Percentiles rank a stretch among this genome's conserved stretches.
Evolutionary conservation across 2,329 filamentous ascomycete species (phyloP).

Genomic region (Colletotrichum tamarilloi): DNA sequence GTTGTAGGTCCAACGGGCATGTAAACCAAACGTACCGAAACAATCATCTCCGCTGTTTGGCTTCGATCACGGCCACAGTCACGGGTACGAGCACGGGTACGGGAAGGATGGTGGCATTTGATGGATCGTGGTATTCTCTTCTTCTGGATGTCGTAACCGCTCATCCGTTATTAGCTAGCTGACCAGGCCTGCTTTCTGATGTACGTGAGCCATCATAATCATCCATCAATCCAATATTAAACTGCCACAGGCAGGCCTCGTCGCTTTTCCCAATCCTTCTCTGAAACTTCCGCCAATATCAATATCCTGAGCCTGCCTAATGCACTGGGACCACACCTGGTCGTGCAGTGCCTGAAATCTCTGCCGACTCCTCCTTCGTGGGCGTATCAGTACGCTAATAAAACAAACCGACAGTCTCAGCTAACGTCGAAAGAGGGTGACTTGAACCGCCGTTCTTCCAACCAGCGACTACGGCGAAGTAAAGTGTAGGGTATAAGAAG

Average conservation of each 20-base stretch:
- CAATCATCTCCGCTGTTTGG: neutral
- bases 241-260: slow-evolving; percentile 20
- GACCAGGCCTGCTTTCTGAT: slow-evolving; percentile 34
- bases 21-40: neutral
- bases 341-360: slow-evolving; percentile 4
- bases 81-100: neutral
- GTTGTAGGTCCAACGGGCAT: neutral
- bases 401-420: slow-evolving; percentile 26
- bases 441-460: slow-evolving; percentile 1
- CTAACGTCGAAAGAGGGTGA: slow-evolving; percentile 5
- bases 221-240: slow-evolving; percentile 29
- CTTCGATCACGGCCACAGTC: no score
- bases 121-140: slow-evolving; percentile 27
- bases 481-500: slow-evolving; percentile 51
- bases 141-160: slow-evolving; percentile 22
- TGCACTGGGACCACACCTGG: neutral
- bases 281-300: neutral
- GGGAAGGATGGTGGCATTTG: slow-evolving; percentile 2
- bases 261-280: slow-evolving; percentile 17
- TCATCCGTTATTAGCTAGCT: slow-evolving; percentile 34
- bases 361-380: neutral
- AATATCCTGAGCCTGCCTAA: neutral
- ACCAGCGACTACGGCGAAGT: slow-evolving; percentile 42
- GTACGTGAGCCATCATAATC: slow-evolving; percentile 31
- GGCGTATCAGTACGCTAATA: slow-evolving; percentile 31